These are phyloP conservation scores for Trifolium dubium DNA, from an alignment of 306 rosid species.

Conservation along the genomic window DNA sequence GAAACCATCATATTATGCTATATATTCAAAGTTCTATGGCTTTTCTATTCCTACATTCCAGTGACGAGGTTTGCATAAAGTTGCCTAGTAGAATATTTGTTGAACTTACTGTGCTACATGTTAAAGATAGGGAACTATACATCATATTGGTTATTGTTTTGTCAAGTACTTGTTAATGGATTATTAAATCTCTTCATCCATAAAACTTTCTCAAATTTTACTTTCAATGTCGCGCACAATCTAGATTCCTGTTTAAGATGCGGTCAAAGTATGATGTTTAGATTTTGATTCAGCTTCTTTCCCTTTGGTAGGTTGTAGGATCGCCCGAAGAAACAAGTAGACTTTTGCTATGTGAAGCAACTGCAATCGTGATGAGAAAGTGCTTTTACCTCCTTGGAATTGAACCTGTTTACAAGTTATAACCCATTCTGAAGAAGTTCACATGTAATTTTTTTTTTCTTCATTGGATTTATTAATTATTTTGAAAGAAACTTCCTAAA, in stretches of 20 bases:
- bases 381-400: conserved; percentile 91
- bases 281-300: conserved; percentile 27
- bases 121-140: conserved; percentile 7
- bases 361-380: conserved; percentile 85
- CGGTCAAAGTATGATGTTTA: conserved; percentile 31
- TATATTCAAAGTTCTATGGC: not conserved
- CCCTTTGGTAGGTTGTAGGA: conserved; percentile 72
- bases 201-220: not conserved
- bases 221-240: not conserved
- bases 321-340: conserved; percentile 82
- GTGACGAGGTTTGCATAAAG: conserved; percentile 17
- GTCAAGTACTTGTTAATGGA: not conserved
- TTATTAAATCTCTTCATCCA: conserved; percentile 7
- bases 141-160: not conserved
- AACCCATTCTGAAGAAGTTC: conserved; percentile 33
- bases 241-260: not conserved
- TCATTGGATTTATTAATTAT: not conserved
- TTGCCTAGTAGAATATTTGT: conserved; percentile 23
- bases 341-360: conserved; percentile 95
- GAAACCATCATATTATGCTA: conserved; percentile 1
- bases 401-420: conserved; percentile 85
- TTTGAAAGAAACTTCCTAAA: not conserved
- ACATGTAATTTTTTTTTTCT: conserved; percentile 24
- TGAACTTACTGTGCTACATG: not conserved
- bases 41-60: conserved; percentile 19